Evolutionary conservation across 2,329 filamentous ascomycete genomes (phyloP).

Genomic region (Stenocarpella maydis): DNA sequence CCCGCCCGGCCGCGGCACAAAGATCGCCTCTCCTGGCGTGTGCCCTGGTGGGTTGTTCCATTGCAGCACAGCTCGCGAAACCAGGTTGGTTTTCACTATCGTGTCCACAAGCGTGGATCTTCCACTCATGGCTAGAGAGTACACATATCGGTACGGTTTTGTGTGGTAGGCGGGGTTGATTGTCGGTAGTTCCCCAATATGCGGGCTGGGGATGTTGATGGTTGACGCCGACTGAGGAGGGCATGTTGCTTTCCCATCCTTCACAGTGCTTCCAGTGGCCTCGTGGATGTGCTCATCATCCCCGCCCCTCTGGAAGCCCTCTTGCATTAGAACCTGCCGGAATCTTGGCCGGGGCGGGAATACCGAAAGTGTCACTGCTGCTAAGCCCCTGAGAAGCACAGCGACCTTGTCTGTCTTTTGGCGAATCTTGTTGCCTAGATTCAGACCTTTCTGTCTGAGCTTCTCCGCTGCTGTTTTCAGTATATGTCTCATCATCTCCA

Average conservation of each 20-base stretch:
- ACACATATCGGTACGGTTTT: conserved; percentile 66
- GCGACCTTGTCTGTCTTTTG: background rate
- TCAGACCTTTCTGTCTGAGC: background rate
- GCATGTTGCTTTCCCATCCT: too few relatives aligned
- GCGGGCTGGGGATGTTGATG: conserved; percentile 59
- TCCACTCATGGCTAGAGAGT: conserved; percentile 64
- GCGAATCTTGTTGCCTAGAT: background rate
- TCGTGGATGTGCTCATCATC: too few relatives aligned
- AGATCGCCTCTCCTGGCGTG: conserved; percentile 75
- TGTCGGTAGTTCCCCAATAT: conserved; percentile 69
- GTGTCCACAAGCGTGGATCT: conserved; percentile 68
- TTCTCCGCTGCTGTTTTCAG: background rate
- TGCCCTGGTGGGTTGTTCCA: conserved; percentile 68
- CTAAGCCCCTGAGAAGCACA: background rate
- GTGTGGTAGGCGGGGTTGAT: conserved; percentile 67
- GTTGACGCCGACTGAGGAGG: conserved; percentile 12
- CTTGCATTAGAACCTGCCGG: background rate
- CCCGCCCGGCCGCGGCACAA: conserved; percentile 61
- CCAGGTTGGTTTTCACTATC: conserved; percentile 71
- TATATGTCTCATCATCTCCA: background rate
- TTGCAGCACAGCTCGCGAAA: conserved; percentile 57
- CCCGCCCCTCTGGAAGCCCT: too few relatives aligned
- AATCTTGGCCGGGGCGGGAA: background rate
- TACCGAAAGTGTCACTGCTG: background rate
- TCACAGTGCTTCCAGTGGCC: too few relatives aligned